Conservation (phyloP, 2,329 filamentous ascomycete genomes). For the Podosphaera fusca region DNA sequence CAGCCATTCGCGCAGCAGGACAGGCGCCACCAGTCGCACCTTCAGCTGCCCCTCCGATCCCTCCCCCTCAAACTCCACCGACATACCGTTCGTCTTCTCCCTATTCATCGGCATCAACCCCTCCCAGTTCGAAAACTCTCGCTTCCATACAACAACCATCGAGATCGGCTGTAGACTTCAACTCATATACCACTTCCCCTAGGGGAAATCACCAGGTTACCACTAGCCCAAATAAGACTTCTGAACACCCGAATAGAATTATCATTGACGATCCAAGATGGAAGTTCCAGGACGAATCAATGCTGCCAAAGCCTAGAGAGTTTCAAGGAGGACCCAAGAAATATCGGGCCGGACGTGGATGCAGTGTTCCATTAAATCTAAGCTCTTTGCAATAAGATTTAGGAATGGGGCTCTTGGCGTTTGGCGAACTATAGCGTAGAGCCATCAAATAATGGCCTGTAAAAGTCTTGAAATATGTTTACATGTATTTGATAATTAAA, state of each 20-base stretch:
- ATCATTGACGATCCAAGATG: constrained; percentile 60
- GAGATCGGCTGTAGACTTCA: constrained; percentile 48
- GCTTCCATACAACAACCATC: constrained; percentile 22
- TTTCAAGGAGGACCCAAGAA: constrained; percentile 52
- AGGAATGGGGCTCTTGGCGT: neutral
- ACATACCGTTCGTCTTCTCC: constrained; percentile 16
- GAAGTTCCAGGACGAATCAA: constrained; percentile 63
- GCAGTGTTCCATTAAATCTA: constrained; percentile 80
- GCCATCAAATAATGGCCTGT: neutral
- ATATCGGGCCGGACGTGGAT: constrained; percentile 79
- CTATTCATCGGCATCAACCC: constrained; percentile 21
- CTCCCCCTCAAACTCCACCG: constrained; percentile 12
- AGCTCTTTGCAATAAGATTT: constrained; percentile 19
- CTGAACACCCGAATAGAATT: constrained; percentile 18
- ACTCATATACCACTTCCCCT: constrained; percentile 46
- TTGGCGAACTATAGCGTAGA: neutral
- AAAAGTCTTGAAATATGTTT: neutral
- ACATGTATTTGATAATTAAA: neutral
- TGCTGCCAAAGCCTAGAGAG: constrained; percentile 65
- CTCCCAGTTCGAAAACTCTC: constrained; percentile 17
- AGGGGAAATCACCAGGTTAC: constrained; percentile 26
- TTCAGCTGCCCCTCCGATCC: constrained; percentile 19
- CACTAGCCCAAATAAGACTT: constrained; percentile 22
- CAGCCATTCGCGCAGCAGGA: constrained; percentile 22
- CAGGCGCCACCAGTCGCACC: constrained; percentile 20